These are phyloP conservation scores for Exophiala mesophila DNA, from an alignment of 2,329 filamentous ascomycete species.

Conservation along the genomic window DNA sequence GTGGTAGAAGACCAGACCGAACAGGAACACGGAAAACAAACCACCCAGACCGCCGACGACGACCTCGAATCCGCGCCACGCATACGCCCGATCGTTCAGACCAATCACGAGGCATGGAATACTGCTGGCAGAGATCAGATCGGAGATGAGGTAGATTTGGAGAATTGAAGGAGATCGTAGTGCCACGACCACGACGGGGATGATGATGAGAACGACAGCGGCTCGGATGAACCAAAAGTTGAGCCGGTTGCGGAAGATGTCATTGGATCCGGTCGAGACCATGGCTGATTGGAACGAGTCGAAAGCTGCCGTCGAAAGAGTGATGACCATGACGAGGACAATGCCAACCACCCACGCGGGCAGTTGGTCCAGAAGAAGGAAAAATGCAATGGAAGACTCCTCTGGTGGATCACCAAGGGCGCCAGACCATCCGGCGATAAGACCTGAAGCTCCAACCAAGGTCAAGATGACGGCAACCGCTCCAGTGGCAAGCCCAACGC, in stretches of 20 bases:
- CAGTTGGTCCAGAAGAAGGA: conserved; percentile 65
- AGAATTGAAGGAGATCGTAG: conserved; percentile 69
- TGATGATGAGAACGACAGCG: conserved; percentile 65
- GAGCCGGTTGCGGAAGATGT: conserved; percentile 76
- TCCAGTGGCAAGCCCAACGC: conserved; percentile 62
- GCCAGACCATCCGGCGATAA: conserved; percentile 74
- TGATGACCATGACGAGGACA: conserved; percentile 74
- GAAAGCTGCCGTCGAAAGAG: conserved; percentile 71
- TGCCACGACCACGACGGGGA: conserved; percentile 69
- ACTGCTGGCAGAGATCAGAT: conserved; percentile 69
- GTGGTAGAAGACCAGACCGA: conserved; percentile 69
- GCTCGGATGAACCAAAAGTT: conserved; percentile 68
- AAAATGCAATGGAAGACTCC: conserved; percentile 67
- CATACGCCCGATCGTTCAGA: conserved; percentile 60
- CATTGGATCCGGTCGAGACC: conserved; percentile 79
- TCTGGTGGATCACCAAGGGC: conserved; percentile 59
- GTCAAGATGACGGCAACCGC: conserved; percentile 65
- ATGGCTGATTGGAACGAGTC: conserved; percentile 78
- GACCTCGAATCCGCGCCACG: conserved; percentile 76
- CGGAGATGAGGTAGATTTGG: conserved; percentile 77
- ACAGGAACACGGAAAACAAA: conserved; percentile 74
- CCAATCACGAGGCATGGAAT: conserved; percentile 74
- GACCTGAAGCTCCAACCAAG: conserved; percentile 66
- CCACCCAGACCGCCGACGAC: conserved; percentile 72
- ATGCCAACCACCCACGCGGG: conserved; percentile 78